Base-by-base conservation (phyloP, 2,329 filamentous ascomycete genomes). In the Pseudogymnoascus sp. region DNA sequence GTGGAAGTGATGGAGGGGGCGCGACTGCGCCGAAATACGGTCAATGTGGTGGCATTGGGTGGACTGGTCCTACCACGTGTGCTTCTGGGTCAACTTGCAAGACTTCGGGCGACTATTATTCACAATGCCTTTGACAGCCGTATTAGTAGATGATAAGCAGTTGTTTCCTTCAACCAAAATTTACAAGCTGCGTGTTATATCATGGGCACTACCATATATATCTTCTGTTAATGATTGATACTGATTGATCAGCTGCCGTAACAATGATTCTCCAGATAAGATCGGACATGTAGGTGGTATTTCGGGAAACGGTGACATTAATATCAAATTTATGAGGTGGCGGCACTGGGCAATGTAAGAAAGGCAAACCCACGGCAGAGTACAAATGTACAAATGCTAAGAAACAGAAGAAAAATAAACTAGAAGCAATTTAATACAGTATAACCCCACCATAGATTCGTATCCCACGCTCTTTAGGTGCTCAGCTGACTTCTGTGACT, bases 61-160 rank as follows among this genome's bases (percentile, higher is more conserved):
- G 59, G 59, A 60, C 59, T 60, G 59, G 59, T 38, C 59, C 59
- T 26, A 60, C 59, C 23, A 38, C 13, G 11, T 61, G 33, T 42
- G 59, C 59, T 26, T 38, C 59, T 61, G 59, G 59, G 19, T 67
- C 21, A 23, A 61, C 59, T 10, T 70, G 69, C 64, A 66, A 60
- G 6, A n/a, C 33, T 21, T 36, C 65, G 44, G 68, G 68, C 42
- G 15, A 33, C 9, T 68, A 66, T 61, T 69, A 67, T 64, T 67
- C 42, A 10, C 67, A 68, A 61, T 66, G 66, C 62, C 31, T 66
- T 31, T 67, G 63, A 61, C 1, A 4, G 47, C 11, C 26, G 5
- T 33, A 19, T 19, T 33, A 19, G 26, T 19, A 33, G 28, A 57
- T 19, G 33, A 33, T 57, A 57, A n/a, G n/a, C 26, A 11, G 23